Percentiles rank a stretch among this genome's conserved stretches.
These are phyloP conservation scores for Pyrenophora seminiperda DNA, from an alignment of 2,329 filamentous ascomycete species.

Conservation along the genomic window DNA sequence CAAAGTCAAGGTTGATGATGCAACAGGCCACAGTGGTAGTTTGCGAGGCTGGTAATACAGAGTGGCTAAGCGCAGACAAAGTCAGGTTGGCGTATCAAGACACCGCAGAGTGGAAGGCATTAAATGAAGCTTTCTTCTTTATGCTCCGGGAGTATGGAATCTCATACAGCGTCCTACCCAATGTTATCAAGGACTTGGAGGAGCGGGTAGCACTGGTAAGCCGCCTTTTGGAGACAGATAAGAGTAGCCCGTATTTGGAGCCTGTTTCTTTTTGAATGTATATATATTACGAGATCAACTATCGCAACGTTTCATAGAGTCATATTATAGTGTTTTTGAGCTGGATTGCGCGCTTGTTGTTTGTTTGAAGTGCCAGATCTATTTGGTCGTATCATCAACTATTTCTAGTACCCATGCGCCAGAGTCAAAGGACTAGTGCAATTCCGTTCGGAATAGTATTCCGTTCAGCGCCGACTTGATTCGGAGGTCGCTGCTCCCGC, in stretches of 20 bases:
- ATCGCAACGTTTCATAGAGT: too few relatives aligned
- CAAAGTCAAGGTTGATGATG: conserved; percentile 2
- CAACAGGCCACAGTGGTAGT: conserved; percentile 3
- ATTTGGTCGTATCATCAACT: too few relatives aligned
- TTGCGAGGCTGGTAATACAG: conserved; percentile 5
- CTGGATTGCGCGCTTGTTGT: too few relatives aligned
- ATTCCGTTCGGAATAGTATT: too few relatives aligned
- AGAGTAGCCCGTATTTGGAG: neutral
- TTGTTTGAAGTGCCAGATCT: too few relatives aligned
- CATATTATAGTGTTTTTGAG: too few relatives aligned
- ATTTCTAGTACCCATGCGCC: too few relatives aligned
- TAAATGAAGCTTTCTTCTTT: neutral
- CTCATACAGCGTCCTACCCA: neutral
- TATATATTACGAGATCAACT: too few relatives aligned
- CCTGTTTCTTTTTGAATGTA: neutral
- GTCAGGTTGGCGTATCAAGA: neutral
- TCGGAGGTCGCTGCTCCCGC: too few relatives aligned
- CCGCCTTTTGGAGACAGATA: neutral
- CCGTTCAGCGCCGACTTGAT: too few relatives aligned
- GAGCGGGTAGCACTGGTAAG: neutral
- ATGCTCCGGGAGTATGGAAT: neutral
- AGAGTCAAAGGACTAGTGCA: too few relatives aligned
- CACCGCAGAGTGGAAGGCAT: neutral
- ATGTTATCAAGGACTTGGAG: neutral
- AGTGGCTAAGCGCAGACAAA: neutral